Base-by-base conservation (phyloP, 2,329 filamentous ascomycete species). In the Chaetoscypha palmicola region DNA sequence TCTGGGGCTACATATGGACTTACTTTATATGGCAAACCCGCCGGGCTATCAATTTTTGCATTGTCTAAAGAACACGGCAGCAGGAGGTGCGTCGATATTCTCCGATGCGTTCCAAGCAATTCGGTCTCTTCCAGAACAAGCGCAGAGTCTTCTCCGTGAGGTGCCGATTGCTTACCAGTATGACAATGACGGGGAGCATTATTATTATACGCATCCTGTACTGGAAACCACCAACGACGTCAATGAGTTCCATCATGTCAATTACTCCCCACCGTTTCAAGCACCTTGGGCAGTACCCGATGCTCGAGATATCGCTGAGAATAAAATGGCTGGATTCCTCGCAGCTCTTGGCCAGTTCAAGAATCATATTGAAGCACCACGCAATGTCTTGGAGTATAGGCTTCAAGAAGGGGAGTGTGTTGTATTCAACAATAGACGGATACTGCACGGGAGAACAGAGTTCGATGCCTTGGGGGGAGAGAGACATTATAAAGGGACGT, bases 1-100 rank as follows among this genome's bases (percentile, higher is more conserved):
- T 58, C 78, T 97, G 1, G 86, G 86, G 12, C 80, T 96, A 37
- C 92, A 98, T 67, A 92, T 95, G 77, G 92, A 97, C 62, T 74
- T 97, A 31, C 73, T 96, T 43, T 97, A 97, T 66, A 83, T 92
- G 65, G 68, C 75, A 11, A 77, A 86, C 39, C 80, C 86, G 2
- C 91, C 91, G 0, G 79, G 82, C 23, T 77, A 92, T 40, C 91
- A 98, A 64, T 70, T 97, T 19, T 77, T 97, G 3, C 92, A 97
- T 66, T 96, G 89, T 59, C 72, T 97, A 32, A 76, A 84, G 50
- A 94, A 94, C 57, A 83, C 80, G 1, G 83, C 81, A 53, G 67
- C 74, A 0, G 91, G 91, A 14, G 92, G 91, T 36, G 83, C 87
- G 57, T 94, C 88, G 1, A 72, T 94, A 41, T 98, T 97, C 66